A percentile compares a stretch with the other conserved stretches of the same genome.
These are phyloP conservation scores for Aspergillus sparsus DNA, from an alignment of 495 filamentous ascomycete genomes.

Conservation along the genomic window DNA sequence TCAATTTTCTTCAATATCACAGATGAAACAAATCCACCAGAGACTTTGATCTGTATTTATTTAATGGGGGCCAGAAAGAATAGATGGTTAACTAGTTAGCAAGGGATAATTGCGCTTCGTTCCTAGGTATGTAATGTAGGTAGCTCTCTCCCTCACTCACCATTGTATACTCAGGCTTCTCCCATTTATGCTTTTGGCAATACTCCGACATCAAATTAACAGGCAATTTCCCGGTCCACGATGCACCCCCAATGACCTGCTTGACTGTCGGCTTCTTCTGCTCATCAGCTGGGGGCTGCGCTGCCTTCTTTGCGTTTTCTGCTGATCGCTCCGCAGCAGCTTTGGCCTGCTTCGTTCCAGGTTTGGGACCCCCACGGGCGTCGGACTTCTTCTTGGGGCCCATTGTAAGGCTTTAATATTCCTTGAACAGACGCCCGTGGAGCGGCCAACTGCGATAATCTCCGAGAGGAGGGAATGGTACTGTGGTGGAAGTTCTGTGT, in stretches of 20 bases:
- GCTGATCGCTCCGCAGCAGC: conserved; percentile 37
- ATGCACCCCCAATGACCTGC: conserved; percentile 87
- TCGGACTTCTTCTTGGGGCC: conserved; percentile 47
- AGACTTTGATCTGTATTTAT: conserved; percentile 45
- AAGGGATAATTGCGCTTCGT: background rate
- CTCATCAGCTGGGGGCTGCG: conserved; percentile 47
- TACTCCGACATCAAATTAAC: conserved; percentile 92
- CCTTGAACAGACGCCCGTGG: conserved; percentile 27
- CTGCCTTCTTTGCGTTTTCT: conserved; percentile 28
- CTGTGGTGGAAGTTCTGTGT: conserved; percentile 1
- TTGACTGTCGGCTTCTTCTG: conserved; percentile 80
- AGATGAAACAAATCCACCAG: conserved; percentile 70
- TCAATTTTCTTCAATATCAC: conserved; percentile 79
- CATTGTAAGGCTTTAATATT: conserved; percentile 26
- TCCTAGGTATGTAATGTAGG: too few relatives aligned
- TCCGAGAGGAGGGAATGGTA: background rate
- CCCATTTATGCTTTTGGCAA: conserved; percentile 94
- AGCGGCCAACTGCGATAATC: conserved; percentile 12
- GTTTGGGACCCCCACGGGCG: conserved; percentile 46
- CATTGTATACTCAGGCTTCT: conserved; percentile 88
- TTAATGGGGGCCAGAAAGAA: background rate
- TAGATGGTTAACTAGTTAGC: background rate
- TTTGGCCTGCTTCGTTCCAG: conserved; percentile 50
- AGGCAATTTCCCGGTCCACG: conserved; percentile 96
- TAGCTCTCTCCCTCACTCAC: conserved; percentile 32